phyloP scores from a whole-genome alignment of 164 flowering plant species.

The Aristolochia californica region DNA sequence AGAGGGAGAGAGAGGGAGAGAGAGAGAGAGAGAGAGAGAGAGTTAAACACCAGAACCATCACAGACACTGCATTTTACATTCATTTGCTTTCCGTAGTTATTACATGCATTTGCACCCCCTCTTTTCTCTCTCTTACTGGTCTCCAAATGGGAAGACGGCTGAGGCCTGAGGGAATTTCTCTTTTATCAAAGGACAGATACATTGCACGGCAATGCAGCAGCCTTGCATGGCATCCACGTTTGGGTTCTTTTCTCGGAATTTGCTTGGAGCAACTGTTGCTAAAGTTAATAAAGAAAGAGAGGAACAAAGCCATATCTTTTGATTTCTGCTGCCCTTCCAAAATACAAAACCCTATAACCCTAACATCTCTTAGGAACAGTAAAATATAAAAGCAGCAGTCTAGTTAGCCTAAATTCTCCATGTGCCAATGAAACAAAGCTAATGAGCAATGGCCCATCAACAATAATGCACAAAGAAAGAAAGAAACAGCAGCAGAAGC shows the following conservation, averaged over 20 bases:
- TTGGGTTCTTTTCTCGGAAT: conserved; percentile 1
- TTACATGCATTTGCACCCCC: too few relatives aligned
- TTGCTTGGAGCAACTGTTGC: neutral
- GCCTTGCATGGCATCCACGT: conserved; percentile 1
- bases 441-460: conserved; percentile 2
- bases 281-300: too few relatives aligned
- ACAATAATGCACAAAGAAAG: neutral
- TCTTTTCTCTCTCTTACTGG: too few relatives aligned
- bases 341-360: neutral
- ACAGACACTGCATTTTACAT: too few relatives aligned
- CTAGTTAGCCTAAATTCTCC: neutral
- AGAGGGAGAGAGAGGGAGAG: too few relatives aligned
- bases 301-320: neutral
- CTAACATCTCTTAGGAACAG: neutral
- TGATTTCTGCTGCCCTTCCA: neutral
- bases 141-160: too few relatives aligned
- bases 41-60: too few relatives aligned
- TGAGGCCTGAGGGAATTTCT: too few relatives aligned
- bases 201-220: conserved; percentile 1
- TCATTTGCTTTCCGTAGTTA: too few relatives aligned
- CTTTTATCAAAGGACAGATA: too few relatives aligned
- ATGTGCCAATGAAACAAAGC: neutral
- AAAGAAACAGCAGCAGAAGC: too few relatives aligned
- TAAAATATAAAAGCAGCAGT: neutral
- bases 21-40: too few relatives aligned